Conservation (phyloP, 345 rosid genomes). For the Boechera stricta region DNA sequence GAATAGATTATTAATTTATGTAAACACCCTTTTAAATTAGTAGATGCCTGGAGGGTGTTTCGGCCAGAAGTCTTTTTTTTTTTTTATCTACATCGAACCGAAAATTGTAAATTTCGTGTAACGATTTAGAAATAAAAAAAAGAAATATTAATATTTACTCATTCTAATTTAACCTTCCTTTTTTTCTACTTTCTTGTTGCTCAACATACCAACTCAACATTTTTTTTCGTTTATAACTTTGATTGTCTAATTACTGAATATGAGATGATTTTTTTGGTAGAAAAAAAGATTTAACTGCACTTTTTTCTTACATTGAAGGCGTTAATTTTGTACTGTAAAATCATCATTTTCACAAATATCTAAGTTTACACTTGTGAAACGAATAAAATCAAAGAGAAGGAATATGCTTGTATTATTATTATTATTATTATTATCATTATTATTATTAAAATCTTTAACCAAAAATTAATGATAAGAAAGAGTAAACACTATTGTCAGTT, state of each 20-base stretch:
- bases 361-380: not conserved
- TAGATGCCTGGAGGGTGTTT: constrained; percentile 31
- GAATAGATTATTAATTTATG: constrained; percentile 32
- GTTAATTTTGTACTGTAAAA: not conserved
- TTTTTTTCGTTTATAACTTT: not conserved
- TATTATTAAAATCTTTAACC: not conserved
- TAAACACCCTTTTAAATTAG: constrained; percentile 32
- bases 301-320: not conserved
- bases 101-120: constrained; percentile 47
- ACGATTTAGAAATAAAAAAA: constrained; percentile 37
- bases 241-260: not conserved
- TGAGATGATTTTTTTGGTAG: not conserved
- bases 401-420: constrained; percentile 1
- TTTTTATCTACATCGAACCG: constrained; percentile 27
- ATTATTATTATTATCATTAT: not conserved
- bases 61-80: constrained; percentile 22
- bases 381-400: constrained; percentile 8
- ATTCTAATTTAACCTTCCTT: not conserved
- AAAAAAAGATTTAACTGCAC: not conserved
- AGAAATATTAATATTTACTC: constrained; percentile 4
- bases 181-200: not conserved
- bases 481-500: not conserved
- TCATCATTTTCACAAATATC: not conserved
- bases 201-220: not conserved
- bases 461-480: not conserved